Evolutionary conservation across 2,329 filamentous ascomycete genomes (phyloP), one percentile per base, ranked within the genome.

Genomic region (Reticulascus tulasneorum): DNA sequence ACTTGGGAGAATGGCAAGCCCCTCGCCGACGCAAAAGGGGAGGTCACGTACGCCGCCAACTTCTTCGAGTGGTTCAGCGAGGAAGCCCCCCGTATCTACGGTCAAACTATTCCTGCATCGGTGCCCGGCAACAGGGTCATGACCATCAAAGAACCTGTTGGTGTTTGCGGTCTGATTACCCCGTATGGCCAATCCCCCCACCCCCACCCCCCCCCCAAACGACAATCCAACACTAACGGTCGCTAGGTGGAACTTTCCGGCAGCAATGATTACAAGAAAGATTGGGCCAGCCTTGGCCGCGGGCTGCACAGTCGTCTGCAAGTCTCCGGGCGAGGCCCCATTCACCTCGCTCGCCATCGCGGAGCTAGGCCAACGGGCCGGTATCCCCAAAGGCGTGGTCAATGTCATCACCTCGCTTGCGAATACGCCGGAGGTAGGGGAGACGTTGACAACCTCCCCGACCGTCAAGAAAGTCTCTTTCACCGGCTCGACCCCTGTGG

Each of bases 1-100:
- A 93, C 87, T 24, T 86, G 84, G 80, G 88, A 94, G 67, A 94
- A 94, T 48, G 88, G 88, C 46, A 94, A 94, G 68, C 86, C 88
- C 2, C 54, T 85, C 19, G 77, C 84, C 20, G 85, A 90, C 54
- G 82, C 85, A 23, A 78, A 77, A 55, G 82, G 79, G 23, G 85
- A 90, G 63, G 77, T 81, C 7, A 67, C 70, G 23, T 89, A 89
- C 51, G 84, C 84, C 8, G 79, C 84, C 39, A 79, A 72, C 57
- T 90, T 88, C 59, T 77, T 87, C 43, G 82, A 87, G 60, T 90
- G 85, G 85, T 90, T 89, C 60, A 79, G 76, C 44, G 86, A 88
- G 58, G 85, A 89, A 64, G 86, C 85, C 4, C 83, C 84, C 4
- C 68, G 84, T 28, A 64, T 74, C 23, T 86, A 87, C 51, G 88